These are phyloP conservation scores for Bryoerythrophyllum caledonicum DNA, from an alignment of 225 moss, liverwort and hornwort genomes.

Conservation along the genomic window DNA sequence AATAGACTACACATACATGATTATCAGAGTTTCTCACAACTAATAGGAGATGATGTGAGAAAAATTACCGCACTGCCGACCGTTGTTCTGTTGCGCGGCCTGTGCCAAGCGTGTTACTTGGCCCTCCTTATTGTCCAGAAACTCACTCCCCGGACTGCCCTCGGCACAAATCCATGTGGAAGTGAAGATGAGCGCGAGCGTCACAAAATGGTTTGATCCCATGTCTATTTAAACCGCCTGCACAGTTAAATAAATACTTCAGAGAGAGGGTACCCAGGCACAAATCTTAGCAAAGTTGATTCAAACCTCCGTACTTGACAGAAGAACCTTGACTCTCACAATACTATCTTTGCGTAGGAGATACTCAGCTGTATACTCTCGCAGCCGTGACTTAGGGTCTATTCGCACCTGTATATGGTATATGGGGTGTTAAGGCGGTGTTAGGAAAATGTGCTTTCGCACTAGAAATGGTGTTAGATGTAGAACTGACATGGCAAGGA, in stretches of 20 bases:
- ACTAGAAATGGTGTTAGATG: too few species aligned
- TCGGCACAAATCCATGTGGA: background rate
- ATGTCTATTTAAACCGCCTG: background rate
- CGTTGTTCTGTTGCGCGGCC: background rate
- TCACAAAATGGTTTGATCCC: background rate
- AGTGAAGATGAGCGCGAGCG: background rate
- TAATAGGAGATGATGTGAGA: background rate
- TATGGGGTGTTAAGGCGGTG: too few species aligned
- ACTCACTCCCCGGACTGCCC: background rate
- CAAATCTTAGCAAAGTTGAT: background rate
- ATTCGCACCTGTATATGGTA: too few species aligned
- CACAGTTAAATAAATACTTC: background rate
- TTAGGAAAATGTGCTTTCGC: too few species aligned
- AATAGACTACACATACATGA: background rate
- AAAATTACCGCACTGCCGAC: slow-evolving; percentile 2
- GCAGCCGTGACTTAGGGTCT: background rate
- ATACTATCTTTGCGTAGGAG: background rate
- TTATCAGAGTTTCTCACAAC: background rate
- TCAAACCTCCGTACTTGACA: background rate
- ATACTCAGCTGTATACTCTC: background rate
- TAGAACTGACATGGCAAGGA: too few species aligned
- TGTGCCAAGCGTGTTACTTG: slow-evolving; percentile 6
- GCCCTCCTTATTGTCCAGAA: background rate
- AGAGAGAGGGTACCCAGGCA: background rate
- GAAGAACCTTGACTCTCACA: background rate